Evolutionary conservation across 257 asterid species (phyloP), one percentile per base, ranked within the genome.

Genomic region (Scutellaria barbata): DNA sequence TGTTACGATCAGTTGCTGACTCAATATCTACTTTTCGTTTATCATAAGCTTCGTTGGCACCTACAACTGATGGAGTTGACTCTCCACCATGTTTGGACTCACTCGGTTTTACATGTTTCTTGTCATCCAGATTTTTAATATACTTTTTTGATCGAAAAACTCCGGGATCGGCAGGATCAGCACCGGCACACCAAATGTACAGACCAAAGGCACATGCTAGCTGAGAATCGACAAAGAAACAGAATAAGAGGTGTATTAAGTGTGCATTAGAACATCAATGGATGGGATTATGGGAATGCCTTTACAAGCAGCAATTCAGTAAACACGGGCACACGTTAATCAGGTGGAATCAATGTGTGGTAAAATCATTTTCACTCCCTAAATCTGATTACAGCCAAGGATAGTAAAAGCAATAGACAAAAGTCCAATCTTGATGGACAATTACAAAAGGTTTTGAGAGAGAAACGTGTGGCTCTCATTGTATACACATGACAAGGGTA

Each of bases 101-200:
- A 48, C 76, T 78, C 41, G 55, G 66, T 48, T 82, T 79, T 22
- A 37, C 61, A 39, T 72, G 82, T 16, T 86, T 83, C 73, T 82
- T 81, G 74, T 82, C 76, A 30, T 83, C 84, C 37, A 75, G 82
- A 77, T 78, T 79, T 39, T 84, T 84, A 33, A 87, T 84, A 76
- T 95, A 92, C 65, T 95, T 95, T 69, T 89, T 95, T 39, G 99
- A 92, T 82, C 76, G 85, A 63, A 89, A 89, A 69, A 95, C 98
- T 56, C 97, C 98, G 4, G 86, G 76, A 75, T 95, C 99, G 5
- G 99, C 97, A 76, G 99, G 99, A 83, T 95, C 99, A 55, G 95
- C 81, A 43, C 82, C 99, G 16, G 97, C 98, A 51, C 99, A 92
- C 97, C 99, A 92, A 63, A 95, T 85, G 79, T 95, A 95, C 57